A percentile compares a stretch with the other conserved stretches of the same genome.
These are phyloP conservation scores for Sclerotiophoma versabilis DNA, from an alignment of 2,329 filamentous ascomycete genomes.

Conservation along the genomic window DNA sequence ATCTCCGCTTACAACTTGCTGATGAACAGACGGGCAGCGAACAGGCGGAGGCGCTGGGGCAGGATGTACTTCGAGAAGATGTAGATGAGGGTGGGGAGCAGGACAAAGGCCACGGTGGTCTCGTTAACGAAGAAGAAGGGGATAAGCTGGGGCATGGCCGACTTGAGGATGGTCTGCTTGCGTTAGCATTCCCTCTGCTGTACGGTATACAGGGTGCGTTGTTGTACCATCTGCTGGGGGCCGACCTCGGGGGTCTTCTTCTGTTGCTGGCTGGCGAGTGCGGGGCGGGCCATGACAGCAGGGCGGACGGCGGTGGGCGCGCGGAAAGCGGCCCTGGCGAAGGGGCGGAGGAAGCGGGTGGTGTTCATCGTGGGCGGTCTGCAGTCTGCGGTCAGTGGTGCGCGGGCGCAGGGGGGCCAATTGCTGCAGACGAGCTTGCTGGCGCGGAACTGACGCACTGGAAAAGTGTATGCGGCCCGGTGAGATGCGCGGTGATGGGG, in stretches of 20 bases:
- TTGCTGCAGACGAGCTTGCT: constrained; percentile 24
- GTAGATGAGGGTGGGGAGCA: constrained; percentile 53
- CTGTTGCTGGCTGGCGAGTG: constrained; percentile 44
- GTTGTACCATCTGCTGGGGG: constrained; percentile 44
- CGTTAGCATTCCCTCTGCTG: constrained; percentile 21
- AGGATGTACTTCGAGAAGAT: constrained; percentile 55
- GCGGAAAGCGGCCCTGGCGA: constrained; percentile 50
- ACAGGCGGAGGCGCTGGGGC: constrained; percentile 51
- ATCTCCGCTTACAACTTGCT: constrained; percentile 51
- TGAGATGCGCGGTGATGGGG: constrained; percentile 47
- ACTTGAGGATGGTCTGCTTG: constrained; percentile 48
- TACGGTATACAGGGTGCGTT: not conserved
- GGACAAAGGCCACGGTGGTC: constrained; percentile 51
- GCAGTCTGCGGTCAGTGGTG: constrained; percentile 39
- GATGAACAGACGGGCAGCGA: constrained; percentile 53
- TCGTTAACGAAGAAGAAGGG: constrained; percentile 57
- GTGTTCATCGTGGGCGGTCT: constrained; percentile 52
- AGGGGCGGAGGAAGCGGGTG: constrained; percentile 52
- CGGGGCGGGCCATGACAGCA: constrained; percentile 46
- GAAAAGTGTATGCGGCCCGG: constrained; percentile 35
- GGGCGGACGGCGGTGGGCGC: constrained; percentile 46
- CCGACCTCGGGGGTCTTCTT: constrained; percentile 44
- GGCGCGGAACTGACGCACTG: constrained; percentile 40
- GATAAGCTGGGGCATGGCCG: constrained; percentile 55
- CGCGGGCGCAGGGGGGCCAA: constrained; percentile 35